Evolutionary conservation across 495 filamentous ascomycete genomes (phyloP).

Genomic region (Neurospora sp.): DNA sequence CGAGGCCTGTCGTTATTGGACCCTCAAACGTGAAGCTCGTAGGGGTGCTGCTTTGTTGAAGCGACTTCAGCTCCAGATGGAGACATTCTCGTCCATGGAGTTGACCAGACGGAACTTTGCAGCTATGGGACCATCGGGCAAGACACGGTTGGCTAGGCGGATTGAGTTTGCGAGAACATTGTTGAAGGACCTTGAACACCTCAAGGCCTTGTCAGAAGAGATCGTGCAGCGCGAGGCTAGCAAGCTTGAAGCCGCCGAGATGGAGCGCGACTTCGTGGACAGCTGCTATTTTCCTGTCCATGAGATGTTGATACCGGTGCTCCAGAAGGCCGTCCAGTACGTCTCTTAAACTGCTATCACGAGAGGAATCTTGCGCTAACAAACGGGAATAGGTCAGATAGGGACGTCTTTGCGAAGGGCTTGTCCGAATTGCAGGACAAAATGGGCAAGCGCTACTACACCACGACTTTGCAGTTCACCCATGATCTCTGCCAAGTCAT

Average conservation of each 20-base stretch:
- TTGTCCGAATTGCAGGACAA: slow-evolving; percentile 52
- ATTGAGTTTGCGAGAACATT: slow-evolving; percentile 79
- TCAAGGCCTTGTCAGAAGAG: slow-evolving; percentile 56
- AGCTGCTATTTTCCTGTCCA: slow-evolving; percentile 82
- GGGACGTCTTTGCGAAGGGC: slow-evolving; percentile 56
- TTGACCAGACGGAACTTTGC: slow-evolving; percentile 88
- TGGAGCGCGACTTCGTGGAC: slow-evolving; percentile 68
- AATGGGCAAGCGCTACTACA: slow-evolving; percentile 62
- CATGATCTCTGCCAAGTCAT: slow-evolving; percentile 63
- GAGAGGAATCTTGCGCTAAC: slow-evolving; percentile 13
- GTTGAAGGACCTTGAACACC: slow-evolving; percentile 60
- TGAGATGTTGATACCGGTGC: slow-evolving; percentile 64
- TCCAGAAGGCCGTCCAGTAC: slow-evolving; percentile 66
- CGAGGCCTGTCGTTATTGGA: slow-evolving; percentile 96
- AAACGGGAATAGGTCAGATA: slow-evolving; percentile 53
- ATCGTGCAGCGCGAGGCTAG: slow-evolving; percentile 61
- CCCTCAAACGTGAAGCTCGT: slow-evolving; percentile 85
- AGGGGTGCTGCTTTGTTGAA: slow-evolving; percentile 86
- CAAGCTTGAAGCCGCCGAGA: slow-evolving; percentile 65
- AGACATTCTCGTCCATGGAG: slow-evolving; percentile 93
- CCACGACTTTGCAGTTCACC: slow-evolving; percentile 62
- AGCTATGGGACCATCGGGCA: slow-evolving; percentile 77
- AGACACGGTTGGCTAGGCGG: slow-evolving; percentile 63
- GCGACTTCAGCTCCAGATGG: slow-evolving; percentile 84
- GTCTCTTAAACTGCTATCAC: slow-evolving; percentile 18